Conservation (phyloP, 2,329 filamentous ascomycete species). For the Aspergillus fumigatus region DNA sequence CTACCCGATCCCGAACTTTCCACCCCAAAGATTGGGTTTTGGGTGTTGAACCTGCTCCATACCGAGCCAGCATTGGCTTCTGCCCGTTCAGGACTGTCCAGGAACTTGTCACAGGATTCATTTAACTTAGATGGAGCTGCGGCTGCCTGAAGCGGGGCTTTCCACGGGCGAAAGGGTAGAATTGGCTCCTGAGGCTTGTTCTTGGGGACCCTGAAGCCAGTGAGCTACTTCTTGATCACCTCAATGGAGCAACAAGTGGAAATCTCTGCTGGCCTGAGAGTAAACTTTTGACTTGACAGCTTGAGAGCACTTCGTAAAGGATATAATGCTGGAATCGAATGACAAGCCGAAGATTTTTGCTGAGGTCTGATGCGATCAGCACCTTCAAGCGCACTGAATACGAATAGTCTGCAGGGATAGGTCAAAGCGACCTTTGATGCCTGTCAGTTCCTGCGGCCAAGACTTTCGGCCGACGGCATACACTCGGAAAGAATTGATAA, state of each 20-base stretch:
- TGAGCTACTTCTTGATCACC: constrained; percentile 42
- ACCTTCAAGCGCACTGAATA: too few relatives aligned
- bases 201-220: constrained; percentile 35
- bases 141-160: constrained; percentile 48
- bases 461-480: background rate
- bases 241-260: constrained; percentile 38
- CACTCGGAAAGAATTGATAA: background rate
- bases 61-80: constrained; percentile 48
- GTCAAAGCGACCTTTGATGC: background rate
- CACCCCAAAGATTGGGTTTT: constrained; percentile 48
- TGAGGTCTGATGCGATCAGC: background rate
- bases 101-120: constrained; percentile 65
- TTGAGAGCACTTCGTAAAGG: background rate
- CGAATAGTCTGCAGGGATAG: background rate
- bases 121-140: constrained; percentile 56
- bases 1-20: constrained; percentile 50
- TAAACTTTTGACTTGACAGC: background rate
- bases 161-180: constrained; percentile 28
- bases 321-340: background rate
- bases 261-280: constrained; percentile 17
- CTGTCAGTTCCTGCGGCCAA: too few relatives aligned
- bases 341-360: background rate
- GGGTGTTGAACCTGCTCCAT: constrained; percentile 22
- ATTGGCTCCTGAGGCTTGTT: constrained; percentile 1
- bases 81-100: constrained; percentile 63